phyloP scores from a whole-genome alignment of 129 eudicot genomes.

The Erigeron canadensis region DNA sequence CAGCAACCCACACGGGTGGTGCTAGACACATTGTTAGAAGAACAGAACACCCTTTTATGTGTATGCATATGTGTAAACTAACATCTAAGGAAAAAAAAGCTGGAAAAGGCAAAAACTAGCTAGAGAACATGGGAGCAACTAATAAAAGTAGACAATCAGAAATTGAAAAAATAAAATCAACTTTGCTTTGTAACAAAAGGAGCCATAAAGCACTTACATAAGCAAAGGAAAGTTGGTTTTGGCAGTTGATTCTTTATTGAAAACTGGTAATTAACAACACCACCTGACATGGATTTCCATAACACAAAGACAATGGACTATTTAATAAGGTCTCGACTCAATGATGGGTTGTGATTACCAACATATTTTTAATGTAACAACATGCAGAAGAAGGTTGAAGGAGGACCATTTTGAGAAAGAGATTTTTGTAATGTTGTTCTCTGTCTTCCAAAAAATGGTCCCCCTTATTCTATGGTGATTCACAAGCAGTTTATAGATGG shows the following conservation, averaged over 20 bases:
- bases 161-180: not conserved
- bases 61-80: constrained; percentile 2
- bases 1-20: constrained; percentile 24
- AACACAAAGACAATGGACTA: not conserved
- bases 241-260: constrained; percentile 17
- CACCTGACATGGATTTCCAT: constrained; percentile 36
- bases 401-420: constrained; percentile 28
- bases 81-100: not conserved
- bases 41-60: not conserved
- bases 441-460: constrained; percentile 24
- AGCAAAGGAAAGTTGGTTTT: not conserved
- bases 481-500: constrained; percentile 29
- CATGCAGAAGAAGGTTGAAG: constrained; percentile 2
- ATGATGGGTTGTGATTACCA: constrained; percentile 23
- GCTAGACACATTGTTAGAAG: constrained; percentile 6
- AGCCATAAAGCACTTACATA: constrained; percentile 25
- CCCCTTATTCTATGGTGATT: constrained; percentile 11
- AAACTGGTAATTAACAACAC: not conserved
- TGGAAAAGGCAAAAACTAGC: constrained; percentile 13
- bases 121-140: constrained; percentile 28
- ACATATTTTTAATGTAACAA: constrained; percentile 9
- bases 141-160: constrained; percentile 5
- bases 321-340: constrained; percentile 15
- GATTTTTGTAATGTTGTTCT: constrained; percentile 29
- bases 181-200: constrained; percentile 2